phyloP scores from a whole-genome alignment of 2,329 filamentous ascomycete species.

The Teratosphaeria destructans region DNA sequence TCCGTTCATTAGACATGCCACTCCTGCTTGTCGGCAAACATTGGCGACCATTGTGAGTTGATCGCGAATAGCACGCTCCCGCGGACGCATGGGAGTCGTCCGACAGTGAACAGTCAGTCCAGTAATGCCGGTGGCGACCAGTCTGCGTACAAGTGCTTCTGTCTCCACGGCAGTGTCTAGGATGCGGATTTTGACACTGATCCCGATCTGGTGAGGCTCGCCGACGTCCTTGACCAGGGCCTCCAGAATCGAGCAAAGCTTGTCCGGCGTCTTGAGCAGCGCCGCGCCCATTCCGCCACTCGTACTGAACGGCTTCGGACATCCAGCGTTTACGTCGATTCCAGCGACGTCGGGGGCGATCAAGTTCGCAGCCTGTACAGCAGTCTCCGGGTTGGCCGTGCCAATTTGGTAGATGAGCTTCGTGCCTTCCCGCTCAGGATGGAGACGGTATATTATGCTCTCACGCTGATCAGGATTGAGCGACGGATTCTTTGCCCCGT shows the following conservation, averaged over 20 bases:
- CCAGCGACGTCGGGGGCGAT: slow-evolving; percentile 82
- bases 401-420: slow-evolving; percentile 86
- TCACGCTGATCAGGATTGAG: slow-evolving; percentile 40
- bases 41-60: slow-evolving; percentile 76
- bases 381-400: slow-evolving; percentile 69
- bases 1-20: slow-evolving; percentile 92
- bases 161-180: slow-evolving; percentile 69
- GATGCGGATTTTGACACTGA: slow-evolving; percentile 93
- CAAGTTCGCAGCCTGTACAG: slow-evolving; percentile 72
- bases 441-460: slow-evolving; percentile 73
- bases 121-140: slow-evolving; percentile 82
- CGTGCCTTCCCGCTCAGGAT: slow-evolving; percentile 63
- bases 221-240: slow-evolving; percentile 71
- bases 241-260: slow-evolving; percentile 70
- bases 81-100: slow-evolving; percentile 87
- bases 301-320: slow-evolving; percentile 93
- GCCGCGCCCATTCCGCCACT: slow-evolving; percentile 92
- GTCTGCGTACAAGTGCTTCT: slow-evolving; percentile 61
- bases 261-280: slow-evolving; percentile 73
- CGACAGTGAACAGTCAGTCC: slow-evolving; percentile 91
- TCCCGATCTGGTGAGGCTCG: slow-evolving; percentile 72
- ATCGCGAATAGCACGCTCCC: slow-evolving; percentile 72
- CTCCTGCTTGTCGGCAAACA: slow-evolving; percentile 72
- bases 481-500: slow-evolving; percentile 52
- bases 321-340: slow-evolving; percentile 97